A percentile compares a stretch with the other conserved stretches of the same genome.
Conservation (phyloP, 2,329 filamentous ascomycete genomes). For the Colletotrichum aenigma region DNA sequence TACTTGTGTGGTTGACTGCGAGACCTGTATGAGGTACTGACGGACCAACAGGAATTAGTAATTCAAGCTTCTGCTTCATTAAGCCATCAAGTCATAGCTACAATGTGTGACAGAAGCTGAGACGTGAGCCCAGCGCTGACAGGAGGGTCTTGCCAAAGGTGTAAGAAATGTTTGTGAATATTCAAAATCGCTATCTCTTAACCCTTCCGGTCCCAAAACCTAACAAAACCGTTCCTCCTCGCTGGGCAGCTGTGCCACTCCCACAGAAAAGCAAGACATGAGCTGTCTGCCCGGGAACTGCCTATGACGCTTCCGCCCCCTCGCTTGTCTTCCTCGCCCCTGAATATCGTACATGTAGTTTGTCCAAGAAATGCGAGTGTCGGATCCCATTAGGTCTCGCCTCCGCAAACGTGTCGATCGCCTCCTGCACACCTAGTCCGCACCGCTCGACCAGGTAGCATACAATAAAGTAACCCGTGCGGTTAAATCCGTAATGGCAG, state of each 20-base stretch:
- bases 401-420: conserved; percentile 77
- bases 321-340: conserved; percentile 23
- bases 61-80: neutral
- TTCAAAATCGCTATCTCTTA: neutral
- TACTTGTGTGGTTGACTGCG: neutral
- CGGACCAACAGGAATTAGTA: neutral
- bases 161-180: neutral
- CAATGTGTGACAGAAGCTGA: neutral
- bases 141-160: neutral
- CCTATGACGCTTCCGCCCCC: neutral
- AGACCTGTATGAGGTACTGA: neutral
- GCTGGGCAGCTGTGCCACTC: neutral
- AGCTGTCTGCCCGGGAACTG: neutral
- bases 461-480: conserved; percentile 89
- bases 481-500: conserved; percentile 95
- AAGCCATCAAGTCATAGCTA: neutral
- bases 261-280: neutral
- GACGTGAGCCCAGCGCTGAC: neutral
- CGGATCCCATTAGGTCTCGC: conserved; percentile 82
- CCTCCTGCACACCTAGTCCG: conserved; percentile 73
- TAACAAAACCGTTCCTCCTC: neutral
- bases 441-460: conserved; percentile 88
- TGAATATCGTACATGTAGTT: conserved; percentile 79
- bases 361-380: conserved; percentile 87
- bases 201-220: neutral